phyloP scores from a whole-genome alignment of 345 rosid genomes.

The Euphorbia pulcherrima region DNA sequence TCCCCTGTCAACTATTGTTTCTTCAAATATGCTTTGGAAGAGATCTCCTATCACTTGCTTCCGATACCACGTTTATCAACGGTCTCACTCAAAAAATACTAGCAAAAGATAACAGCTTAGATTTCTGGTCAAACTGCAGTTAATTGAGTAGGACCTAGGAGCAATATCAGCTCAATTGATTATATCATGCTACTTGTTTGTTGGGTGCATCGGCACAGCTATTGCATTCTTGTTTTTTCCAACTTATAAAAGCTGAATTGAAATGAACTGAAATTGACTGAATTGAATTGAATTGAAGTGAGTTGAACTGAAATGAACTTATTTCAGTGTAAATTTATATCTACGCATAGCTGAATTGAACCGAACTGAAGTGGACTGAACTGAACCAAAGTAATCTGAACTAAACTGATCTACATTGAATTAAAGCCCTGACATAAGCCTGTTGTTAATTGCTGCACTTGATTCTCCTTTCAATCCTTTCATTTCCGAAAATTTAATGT shows the following conservation, averaged over 20 bases:
- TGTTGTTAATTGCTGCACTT: constrained; percentile 42
- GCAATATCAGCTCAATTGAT: background rate
- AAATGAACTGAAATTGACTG: too few relatives aligned
- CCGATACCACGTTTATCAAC: constrained; percentile 7
- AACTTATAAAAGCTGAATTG: too few relatives aligned
- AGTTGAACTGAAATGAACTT: too few relatives aligned
- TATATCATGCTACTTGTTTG: constrained; percentile 52
- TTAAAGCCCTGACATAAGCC: too few relatives aligned
- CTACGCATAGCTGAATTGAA: too few relatives aligned
- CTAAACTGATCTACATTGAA: too few relatives aligned
- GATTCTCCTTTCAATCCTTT: background rate
- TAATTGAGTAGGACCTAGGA: background rate
- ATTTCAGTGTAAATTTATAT: too few relatives aligned
- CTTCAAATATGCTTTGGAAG: background rate
- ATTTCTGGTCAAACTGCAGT: constrained; percentile 1
- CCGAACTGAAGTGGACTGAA: too few relatives aligned
- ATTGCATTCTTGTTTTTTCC: constrained; percentile 52
- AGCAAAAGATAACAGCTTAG: constrained; percentile 84
- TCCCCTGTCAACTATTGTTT: constrained; percentile 2
- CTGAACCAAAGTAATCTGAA: too few relatives aligned
- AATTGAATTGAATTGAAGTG: too few relatives aligned
- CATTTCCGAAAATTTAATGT: background rate
- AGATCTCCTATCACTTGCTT: background rate
- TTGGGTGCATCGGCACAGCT: constrained; percentile 82
- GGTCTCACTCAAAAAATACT: constrained; percentile 79